Evolutionary conservation across 768 basidiomycete species (phyloP), one percentile per base, ranked within the genome.

Genomic region (Boletus subparvulus): DNA sequence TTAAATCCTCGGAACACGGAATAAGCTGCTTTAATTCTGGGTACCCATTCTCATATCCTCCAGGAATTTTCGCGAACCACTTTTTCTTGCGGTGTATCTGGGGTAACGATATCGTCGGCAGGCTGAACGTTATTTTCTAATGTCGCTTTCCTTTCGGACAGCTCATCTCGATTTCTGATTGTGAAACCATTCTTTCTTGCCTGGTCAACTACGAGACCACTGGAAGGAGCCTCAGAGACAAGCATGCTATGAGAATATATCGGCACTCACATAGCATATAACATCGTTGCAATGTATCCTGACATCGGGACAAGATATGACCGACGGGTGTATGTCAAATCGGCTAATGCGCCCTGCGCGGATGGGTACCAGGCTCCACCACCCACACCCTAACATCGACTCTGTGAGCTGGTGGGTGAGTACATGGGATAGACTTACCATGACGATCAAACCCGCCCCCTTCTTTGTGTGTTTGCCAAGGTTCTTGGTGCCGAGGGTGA

Each of bases 281-380:
- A 60, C 39, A 75, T 72, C 84, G 86, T 84, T 19, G 76, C 80
- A 24, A 78, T 63, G 61, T 84, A 86, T 10, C 85, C 85, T 16
- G 81, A 73, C 66, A 83, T 74, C 1, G 85, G 82, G 6, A 86
- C 81, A 41, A 85, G 75, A 64, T 86, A 86, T 19, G 85, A 86
- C 53, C 74, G 75, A 21, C 78, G 76, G 3, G 81, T 82, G 55
- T 71, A 77, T 40, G 77, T 50, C 54, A 64, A 65, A 64, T 85
- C 82, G 6, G 82, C 84, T 43, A 86, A 69, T 16, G 75, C 74
- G 17, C 77, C 85, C 60, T 86, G 84, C 7, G 83, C 83, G 12
- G 83, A 75, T 3, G 85, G 84, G 67, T 81, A 86, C 85, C 83
- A 86, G n/a, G 84, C 85, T 35, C 84, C 85, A 45, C 83, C 83